These are phyloP conservation scores for Hymenoscyphus salicellus DNA, from an alignment of 2,329 filamentous ascomycete species.

Conservation along the genomic window DNA sequence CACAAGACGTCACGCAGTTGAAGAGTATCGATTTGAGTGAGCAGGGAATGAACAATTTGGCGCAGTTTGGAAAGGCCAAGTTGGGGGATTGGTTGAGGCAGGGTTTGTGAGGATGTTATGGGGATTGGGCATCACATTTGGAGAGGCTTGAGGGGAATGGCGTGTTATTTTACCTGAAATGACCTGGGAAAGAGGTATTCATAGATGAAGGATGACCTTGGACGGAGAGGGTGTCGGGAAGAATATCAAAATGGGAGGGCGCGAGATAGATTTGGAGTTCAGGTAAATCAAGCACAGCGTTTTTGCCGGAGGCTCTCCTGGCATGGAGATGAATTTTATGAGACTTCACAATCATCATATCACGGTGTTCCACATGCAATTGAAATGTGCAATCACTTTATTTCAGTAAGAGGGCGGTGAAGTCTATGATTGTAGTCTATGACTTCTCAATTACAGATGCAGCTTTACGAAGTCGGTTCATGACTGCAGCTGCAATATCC, in stretches of 20 bases:
- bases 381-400: conserved; percentile 1
- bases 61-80: conserved; percentile 90
- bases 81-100: conserved; percentile 87
- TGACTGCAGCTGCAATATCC: conserved; percentile 81
- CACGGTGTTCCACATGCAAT: not conserved
- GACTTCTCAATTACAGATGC: conserved; percentile 47
- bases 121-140: not conserved
- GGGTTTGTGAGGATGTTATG: conserved; percentile 55
- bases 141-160: not conserved
- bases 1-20: conserved; percentile 81
- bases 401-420: not conserved
- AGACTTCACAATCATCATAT: not conserved
- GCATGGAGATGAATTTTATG: conserved; percentile 5
- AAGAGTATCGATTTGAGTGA: conserved; percentile 94
- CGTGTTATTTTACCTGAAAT: no score
- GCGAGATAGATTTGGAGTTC: conserved; percentile 14
- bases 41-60: conserved; percentile 89
- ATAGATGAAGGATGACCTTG: no score
- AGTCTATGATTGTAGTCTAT: not conserved
- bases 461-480: conserved; percentile 79
- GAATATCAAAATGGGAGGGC: conserved; percentile 2
- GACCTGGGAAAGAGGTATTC: no score
- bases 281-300: conserved; percentile 9
- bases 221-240: no score
- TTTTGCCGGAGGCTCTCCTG: conserved; percentile 7